Conservation (phyloP, 2,329 filamentous ascomycete genomes). For the Mycosphaerella arachidis region DNA sequence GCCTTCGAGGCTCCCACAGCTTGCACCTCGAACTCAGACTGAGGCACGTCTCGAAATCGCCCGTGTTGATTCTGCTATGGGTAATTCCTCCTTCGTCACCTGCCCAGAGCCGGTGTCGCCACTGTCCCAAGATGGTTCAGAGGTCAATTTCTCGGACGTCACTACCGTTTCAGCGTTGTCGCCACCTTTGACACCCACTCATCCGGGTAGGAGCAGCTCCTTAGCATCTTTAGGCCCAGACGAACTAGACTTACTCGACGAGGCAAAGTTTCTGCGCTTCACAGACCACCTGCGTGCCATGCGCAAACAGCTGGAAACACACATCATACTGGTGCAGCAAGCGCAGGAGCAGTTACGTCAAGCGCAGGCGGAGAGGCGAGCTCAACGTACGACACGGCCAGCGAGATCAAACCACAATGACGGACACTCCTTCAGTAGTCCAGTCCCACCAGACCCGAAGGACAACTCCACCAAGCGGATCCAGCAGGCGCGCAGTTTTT, state of each 20-base stretch:
- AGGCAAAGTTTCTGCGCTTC: constrained; percentile 12
- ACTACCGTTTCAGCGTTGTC: constrained; percentile 15
- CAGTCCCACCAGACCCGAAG: neutral
- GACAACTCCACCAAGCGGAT: neutral
- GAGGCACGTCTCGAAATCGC: neutral
- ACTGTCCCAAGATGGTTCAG: constrained; percentile 3
- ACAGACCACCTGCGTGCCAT: constrained; percentile 24
- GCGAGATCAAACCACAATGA: constrained; percentile 1
- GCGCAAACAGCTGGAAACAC: constrained; percentile 33
- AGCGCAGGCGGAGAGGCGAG: constrained; percentile 9
- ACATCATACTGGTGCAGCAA: constrained; percentile 31
- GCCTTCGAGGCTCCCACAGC: constrained; percentile 17
- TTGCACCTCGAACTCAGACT: constrained; percentile 1
- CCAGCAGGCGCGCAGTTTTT: constrained; percentile 20
- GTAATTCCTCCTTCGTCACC: neutral
- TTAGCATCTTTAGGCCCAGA: neutral
- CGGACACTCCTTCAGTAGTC: constrained; percentile 8
- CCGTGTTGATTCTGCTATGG: constrained; percentile 3
- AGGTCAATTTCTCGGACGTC: constrained; percentile 7
- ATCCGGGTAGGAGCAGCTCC: neutral
- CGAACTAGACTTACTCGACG: constrained; percentile 5
- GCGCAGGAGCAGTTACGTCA: constrained; percentile 17
- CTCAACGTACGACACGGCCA: neutral
- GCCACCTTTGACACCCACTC: neutral
- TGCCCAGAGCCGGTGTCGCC: constrained; percentile 9